Evolutionary conservation across 768 basidiomycete species (phyloP), one percentile per base, ranked within the genome.

Genomic region (Dentipellis fragilis): DNA sequence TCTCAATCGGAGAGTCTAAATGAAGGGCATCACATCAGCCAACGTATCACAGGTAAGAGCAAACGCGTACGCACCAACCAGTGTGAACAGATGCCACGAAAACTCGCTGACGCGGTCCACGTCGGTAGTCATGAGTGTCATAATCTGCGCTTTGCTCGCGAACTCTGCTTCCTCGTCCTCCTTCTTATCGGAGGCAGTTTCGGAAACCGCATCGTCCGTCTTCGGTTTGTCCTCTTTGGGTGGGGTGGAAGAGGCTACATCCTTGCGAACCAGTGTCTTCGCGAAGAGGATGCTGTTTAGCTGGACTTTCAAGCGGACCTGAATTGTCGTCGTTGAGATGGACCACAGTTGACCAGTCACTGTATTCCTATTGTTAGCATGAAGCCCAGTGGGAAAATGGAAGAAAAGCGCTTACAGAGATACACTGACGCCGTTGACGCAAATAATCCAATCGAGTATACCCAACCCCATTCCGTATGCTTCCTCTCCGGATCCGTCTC

Each of bases 71-170:
- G 50, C 59, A 85, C 87, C 86, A 54, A 91, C 75, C 39, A 91
- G 76, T 1, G 85, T 73, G 65, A 87, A 90, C 52, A 86, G 60
- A 65, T 91, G 86, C 82, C 83, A 88, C 1, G 83, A 71, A 64
- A 94, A 89, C 51, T 94, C 89, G 67, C 85, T 83, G 58, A 94
- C 85, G 54, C 93, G 79, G 67, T 94, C 91, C 29, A 93, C 90
- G 61, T 96, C 93, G 5, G 91, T 93, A 6, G 93, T 94, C 89
- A 95, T 93, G 29, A 95, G 78, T 2, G 89, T 94, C 92, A 95
- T 93, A 63, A 96, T 84, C 71, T 95, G 80, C n/a, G 75, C 73
- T 63, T 81, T 81, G 55, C 75, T 77, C 23, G 72, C 74, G 59
- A 80, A 79, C 14, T 75, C 77, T n/a, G 72, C 75, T 34, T 77